These are phyloP conservation scores for Paracoccidioides lutzii DNA, from an alignment of 2,329 filamentous ascomycete genomes.

Conservation along the genomic window DNA sequence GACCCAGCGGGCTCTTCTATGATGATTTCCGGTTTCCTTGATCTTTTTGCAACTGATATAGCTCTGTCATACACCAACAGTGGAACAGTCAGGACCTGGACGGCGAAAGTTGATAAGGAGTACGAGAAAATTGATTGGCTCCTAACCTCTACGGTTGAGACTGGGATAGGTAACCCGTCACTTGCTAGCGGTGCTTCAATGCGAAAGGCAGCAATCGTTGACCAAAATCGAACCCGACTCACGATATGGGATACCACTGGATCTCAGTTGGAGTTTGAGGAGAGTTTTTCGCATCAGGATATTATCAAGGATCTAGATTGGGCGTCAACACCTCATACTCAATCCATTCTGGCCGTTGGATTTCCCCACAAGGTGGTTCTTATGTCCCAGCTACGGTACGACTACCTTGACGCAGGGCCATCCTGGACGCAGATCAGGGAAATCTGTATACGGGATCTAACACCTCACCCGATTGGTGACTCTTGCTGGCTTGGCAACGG, in stretches of 20 bases:
- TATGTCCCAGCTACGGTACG: slow-evolving; percentile 76
- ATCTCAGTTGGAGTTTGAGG: slow-evolving; percentile 66
- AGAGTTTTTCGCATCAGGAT: slow-evolving; percentile 60
- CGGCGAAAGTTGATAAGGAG: slow-evolving; percentile 55
- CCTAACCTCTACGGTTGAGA: slow-evolving; percentile 68
- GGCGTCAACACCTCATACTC: slow-evolving; percentile 80
- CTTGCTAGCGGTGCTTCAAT: slow-evolving; percentile 76
- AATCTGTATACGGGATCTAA: slow-evolving; percentile 66
- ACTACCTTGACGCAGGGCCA: slow-evolving; percentile 78
- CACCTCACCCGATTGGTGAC: slow-evolving; percentile 82
- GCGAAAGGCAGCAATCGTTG: slow-evolving; percentile 74
- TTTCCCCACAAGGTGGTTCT: slow-evolving; percentile 77
- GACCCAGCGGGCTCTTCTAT: slow-evolving; percentile 69
- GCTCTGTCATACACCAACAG: slow-evolving; percentile 70
- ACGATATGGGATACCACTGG: slow-evolving; percentile 87
- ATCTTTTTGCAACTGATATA: slow-evolving; percentile 74
- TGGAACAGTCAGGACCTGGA: slow-evolving; percentile 73
- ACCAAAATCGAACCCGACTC: slow-evolving; percentile 56
- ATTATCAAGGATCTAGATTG: slow-evolving; percentile 79
- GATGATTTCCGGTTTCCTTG: slow-evolving; percentile 63
- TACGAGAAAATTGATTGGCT: slow-evolving; percentile 63
- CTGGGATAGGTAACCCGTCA: slow-evolving; percentile 57
- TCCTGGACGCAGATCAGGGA: slow-evolving; percentile 79
- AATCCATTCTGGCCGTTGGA: slow-evolving; percentile 83
- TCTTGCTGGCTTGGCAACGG: slow-evolving; percentile 83